Conservation (phyloP, 495 filamentous ascomycete genomes). For the Neurospora sp. region DNA sequence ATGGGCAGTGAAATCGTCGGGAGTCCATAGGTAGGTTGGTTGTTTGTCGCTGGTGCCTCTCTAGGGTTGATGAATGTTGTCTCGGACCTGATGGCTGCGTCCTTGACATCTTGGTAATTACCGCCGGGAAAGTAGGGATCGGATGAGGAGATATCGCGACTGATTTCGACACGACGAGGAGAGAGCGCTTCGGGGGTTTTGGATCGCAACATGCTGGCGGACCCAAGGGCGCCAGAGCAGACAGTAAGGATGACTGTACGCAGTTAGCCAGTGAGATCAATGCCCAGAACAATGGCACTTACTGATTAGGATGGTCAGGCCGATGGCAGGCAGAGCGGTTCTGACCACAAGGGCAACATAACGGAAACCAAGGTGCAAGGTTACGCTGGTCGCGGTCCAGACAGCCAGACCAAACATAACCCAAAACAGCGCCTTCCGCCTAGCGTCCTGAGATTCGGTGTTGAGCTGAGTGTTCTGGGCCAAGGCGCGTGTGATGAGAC, state of each 20-base stretch:
- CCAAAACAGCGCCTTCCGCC: slow-evolving; percentile 29
- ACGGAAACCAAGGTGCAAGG: slow-evolving; percentile 35
- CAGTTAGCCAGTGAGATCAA: slow-evolving; percentile 1
- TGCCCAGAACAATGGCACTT: slow-evolving; percentile 3
- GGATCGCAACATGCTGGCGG: slow-evolving; percentile 7
- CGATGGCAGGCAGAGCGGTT: slow-evolving; percentile 40
- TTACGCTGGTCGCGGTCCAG: slow-evolving; percentile 42
- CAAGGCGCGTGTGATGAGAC: slow-evolving; percentile 28
- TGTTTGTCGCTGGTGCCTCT: slow-evolving; percentile 16
- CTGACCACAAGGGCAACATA: slow-evolving; percentile 29
- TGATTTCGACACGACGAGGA: slow-evolving; percentile 20
- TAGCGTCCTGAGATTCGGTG: slow-evolving; percentile 6
- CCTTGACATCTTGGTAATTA: slow-evolving; percentile 37
- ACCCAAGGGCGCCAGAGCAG: slow-evolving; percentile 14
- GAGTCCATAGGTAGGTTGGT: slow-evolving; percentile 8
- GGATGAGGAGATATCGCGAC: slow-evolving; percentile 31
- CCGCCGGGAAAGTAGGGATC: slow-evolving; percentile 34
- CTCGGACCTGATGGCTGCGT: slow-evolving; percentile 24
- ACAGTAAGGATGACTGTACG: slow-evolving; percentile 16
- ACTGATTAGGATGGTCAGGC: slow-evolving; percentile 40
- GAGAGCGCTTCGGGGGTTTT: slow-evolving; percentile 22
- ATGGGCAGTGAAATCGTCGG: slow-evolving; percentile 17
- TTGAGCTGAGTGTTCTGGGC: slow-evolving; percentile 2
- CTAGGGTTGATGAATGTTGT: slow-evolving; percentile 27
- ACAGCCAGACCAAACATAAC: slow-evolving; percentile 32